phyloP scores from a whole-genome alignment of 129 eudicot genomes.

The Scalesia atractyloides region DNA sequence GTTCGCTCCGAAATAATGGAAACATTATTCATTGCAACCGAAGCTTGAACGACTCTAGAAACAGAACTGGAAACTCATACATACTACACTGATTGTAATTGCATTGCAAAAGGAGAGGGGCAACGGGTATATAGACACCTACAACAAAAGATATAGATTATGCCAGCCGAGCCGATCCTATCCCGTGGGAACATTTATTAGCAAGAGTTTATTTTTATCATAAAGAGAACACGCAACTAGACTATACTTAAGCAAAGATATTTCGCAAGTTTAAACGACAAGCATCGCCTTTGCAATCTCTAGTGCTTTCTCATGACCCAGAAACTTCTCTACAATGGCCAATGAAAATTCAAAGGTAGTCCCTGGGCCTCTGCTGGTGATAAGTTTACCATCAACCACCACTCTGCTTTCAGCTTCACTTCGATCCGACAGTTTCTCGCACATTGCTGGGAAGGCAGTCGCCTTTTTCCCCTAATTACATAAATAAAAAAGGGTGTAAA shows the following conservation, averaged over 20 bases:
- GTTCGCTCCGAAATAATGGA: too few species aligned
- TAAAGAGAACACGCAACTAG: constrained; percentile 12
- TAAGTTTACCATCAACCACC: constrained; percentile 86
- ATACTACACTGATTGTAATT: neutral
- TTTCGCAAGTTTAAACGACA: constrained; percentile 32
- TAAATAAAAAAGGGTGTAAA: neutral
- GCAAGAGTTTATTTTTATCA: neutral
- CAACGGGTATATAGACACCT: neutral
- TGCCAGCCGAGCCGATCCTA: neutral
- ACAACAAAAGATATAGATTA: neutral
- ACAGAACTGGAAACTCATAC: neutral
- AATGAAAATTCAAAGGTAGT: constrained; percentile 85
- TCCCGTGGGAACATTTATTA: constrained; percentile 3
- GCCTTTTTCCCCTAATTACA: constrained; percentile 85
- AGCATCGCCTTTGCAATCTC: constrained; percentile 77
- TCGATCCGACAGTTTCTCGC: constrained; percentile 71
- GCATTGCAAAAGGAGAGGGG: neutral
- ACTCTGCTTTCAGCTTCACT: constrained; percentile 74
- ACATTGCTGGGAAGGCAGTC: constrained; percentile 92
- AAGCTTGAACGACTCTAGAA: too few species aligned
- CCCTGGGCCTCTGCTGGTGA: constrained; percentile 96
- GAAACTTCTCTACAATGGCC: constrained; percentile 78
- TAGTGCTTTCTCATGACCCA: constrained; percentile 71
- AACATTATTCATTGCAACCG: too few species aligned
- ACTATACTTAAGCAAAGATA: constrained; percentile 17